Evolutionary conservation across 345 rosid genomes (phyloP).

Genomic region (Euphorbia lathyris): DNA sequence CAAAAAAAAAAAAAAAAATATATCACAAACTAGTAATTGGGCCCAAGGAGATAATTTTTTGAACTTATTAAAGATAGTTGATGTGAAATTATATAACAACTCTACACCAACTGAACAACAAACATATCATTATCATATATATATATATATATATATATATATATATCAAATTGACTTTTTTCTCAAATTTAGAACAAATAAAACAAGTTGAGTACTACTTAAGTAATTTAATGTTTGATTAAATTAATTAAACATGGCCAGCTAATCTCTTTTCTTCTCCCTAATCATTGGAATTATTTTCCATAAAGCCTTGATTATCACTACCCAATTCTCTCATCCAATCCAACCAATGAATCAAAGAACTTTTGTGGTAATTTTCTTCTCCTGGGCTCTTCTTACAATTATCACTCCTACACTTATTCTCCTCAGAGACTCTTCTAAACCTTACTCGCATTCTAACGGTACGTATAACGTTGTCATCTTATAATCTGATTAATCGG

Average conservation of each 20-base stretch:
- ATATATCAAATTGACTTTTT: constrained; percentile 17
- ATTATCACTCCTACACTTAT: constrained; percentile 83
- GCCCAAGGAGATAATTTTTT: too few species aligned
- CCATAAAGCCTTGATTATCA: neutral
- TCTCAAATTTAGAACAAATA: constrained; percentile 3
- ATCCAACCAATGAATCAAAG: constrained; percentile 58
- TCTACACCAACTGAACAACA: constrained; percentile 43
- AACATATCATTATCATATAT: constrained; percentile 21
- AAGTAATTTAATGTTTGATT: constrained; percentile 2
- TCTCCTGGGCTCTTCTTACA: constrained; percentile 92
- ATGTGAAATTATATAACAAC: constrained; percentile 42
- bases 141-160: neutral
- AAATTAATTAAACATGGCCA: constrained; percentile 48
- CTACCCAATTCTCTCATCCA: constrained; percentile 5
- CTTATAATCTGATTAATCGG: neutral
- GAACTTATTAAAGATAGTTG: constrained; percentile 28
- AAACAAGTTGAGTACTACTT: constrained; percentile 4
- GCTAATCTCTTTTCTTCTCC: constrained; percentile 26
- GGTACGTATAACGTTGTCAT: constrained; percentile 30
- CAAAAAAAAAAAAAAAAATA: too few species aligned
- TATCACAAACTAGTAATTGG: too few species aligned
- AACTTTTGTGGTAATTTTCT: constrained; percentile 65
- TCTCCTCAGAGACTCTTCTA: constrained; percentile 68
- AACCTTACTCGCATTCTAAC: constrained; percentile 22
- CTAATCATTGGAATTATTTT: neutral